phyloP scores from a whole-genome alignment of 176 grass and related monocot species.

The Elaeis guineensis region DNA sequence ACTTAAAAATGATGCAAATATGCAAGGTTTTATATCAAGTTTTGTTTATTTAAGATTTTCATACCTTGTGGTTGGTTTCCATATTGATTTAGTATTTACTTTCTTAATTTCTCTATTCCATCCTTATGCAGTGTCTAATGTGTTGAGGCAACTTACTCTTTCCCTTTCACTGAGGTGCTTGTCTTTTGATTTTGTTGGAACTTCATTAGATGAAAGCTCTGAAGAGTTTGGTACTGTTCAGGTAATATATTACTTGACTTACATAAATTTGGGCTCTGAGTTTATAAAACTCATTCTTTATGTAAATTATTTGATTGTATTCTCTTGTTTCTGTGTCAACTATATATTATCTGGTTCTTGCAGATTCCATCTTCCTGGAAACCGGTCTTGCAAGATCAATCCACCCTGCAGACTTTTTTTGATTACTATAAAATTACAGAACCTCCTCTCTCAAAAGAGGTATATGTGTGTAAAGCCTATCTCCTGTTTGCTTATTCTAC shows the following conservation, averaged over 20 bases:
- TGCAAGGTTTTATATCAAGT: conserved; percentile 34
- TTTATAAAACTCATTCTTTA: no score
- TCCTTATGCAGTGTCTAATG: conserved; percentile 54
- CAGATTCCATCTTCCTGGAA: conserved; percentile 97
- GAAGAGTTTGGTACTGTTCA: conserved; percentile 98
- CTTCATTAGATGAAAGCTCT: conserved; percentile 96
- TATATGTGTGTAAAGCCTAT: conserved; percentile 16
- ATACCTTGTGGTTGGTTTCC: neutral
- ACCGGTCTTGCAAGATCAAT: conserved; percentile 83
- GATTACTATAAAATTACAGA: conserved; percentile 90
- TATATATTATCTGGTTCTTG: conserved; percentile 23
- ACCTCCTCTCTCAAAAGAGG: conserved; percentile 77
- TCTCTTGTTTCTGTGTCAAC: neutral
- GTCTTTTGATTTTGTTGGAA: conserved; percentile 97
- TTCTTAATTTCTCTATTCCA: conserved; percentile 8
- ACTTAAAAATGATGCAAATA: conserved; percentile 75
- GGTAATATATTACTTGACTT: conserved; percentile 34
- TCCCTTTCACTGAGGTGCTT: conserved; percentile 90
- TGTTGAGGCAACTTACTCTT: conserved; percentile 62
- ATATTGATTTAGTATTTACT: neutral
- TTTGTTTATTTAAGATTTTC: conserved; percentile 16
- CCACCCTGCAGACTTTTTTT: conserved; percentile 94
- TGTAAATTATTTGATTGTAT: no score
- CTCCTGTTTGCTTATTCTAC: no score
- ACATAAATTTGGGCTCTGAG: no score